Evolutionary conservation across 176 grass and related monocot species (phyloP).

Genomic region (Triticum urartu): DNA sequence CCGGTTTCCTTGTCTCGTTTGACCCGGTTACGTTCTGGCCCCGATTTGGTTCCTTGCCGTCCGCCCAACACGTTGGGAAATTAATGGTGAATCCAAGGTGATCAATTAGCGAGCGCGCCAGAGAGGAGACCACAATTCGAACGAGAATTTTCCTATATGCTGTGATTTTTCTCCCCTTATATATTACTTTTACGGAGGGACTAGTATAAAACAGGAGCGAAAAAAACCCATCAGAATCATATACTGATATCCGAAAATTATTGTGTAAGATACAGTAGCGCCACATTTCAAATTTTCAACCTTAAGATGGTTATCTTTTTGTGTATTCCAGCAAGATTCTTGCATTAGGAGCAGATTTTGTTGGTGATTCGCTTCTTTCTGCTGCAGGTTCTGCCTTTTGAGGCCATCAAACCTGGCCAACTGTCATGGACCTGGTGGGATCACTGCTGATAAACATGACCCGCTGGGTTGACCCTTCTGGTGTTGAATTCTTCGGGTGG

Average conservation of each 20-base stretch:
- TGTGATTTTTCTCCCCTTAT: not conserved
- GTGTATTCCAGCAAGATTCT: not conserved
- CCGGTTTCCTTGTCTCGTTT: not conserved
- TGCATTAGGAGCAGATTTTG: not conserved
- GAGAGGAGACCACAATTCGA: not conserved
- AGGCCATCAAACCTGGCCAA: constrained; percentile 11
- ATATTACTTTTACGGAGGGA: too few species aligned
- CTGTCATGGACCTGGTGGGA: constrained; percentile 54
- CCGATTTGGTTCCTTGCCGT: not conserved
- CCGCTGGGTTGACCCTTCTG: constrained; percentile 31
- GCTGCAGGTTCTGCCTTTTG: constrained; percentile 29
- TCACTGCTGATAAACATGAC: constrained; percentile 51
- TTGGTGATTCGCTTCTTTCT: not conserved
- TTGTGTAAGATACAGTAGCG: not conserved
- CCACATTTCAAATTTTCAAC: not conserved
- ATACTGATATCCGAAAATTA: not conserved
- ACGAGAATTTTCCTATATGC: not conserved
- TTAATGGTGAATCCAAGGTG: not conserved
- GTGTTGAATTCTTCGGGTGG: constrained; percentile 52
- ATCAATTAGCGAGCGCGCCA: not conserved
- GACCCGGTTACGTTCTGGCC: not conserved
- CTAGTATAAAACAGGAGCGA: not conserved
- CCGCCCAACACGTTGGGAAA: not conserved
- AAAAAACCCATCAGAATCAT: not conserved
- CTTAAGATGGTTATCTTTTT: not conserved